Conservation (phyloP, 2,329 filamentous ascomycete species). For the Xylariaceae sp. region DNA sequence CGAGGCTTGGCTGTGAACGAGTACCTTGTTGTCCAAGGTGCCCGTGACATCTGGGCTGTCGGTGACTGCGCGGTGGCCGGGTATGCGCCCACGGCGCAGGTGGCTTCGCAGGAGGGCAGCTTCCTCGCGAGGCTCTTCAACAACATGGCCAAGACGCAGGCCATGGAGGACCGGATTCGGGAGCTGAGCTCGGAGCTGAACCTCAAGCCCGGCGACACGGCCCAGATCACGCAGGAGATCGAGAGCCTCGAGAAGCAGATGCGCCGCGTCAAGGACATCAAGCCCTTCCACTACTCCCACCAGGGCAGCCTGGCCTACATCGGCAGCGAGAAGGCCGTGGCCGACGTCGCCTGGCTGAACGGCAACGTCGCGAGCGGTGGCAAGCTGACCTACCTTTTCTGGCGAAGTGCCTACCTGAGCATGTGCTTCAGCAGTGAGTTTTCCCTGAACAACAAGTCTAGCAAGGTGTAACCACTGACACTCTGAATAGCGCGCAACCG, state of each 20-base stretch:
- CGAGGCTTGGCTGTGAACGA: constrained; percentile 96
- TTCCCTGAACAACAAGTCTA: not conserved
- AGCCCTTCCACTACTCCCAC: constrained; percentile 97
- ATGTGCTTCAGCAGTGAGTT: constrained; percentile 99
- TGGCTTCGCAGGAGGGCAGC: constrained; percentile 87
- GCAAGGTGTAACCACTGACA: constrained; percentile 10
- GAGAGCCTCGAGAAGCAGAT: constrained; percentile 80
- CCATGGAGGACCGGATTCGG: constrained; percentile 68
- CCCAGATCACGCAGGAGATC: constrained; percentile 66
- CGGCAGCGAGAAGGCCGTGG: constrained; percentile 94
- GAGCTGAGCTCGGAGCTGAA: constrained; percentile 58
- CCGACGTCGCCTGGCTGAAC: constrained; percentile 94
- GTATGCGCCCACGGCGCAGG: constrained; percentile 95
- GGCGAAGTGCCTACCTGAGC: constrained; percentile 94
- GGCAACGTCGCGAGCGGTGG: constrained; percentile 93
- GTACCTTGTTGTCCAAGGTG: constrained; percentile 95
- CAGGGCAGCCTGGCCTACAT: constrained; percentile 97
- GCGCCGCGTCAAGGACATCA: constrained; percentile 84
- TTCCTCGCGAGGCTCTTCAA: constrained; percentile 97
- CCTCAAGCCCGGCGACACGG: constrained; percentile 55
- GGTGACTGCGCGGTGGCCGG: constrained; percentile 96
- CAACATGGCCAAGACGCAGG: constrained; percentile 93
- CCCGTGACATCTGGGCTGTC: constrained; percentile 95
- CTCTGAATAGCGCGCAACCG: constrained; percentile 70
- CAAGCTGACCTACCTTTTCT: constrained; percentile 94